Evolutionary conservation across 2,329 filamentous ascomycete genomes (phyloP), one percentile per base, ranked within the genome.

Genomic region (Teratosphaeriaceae sp.): DNA sequence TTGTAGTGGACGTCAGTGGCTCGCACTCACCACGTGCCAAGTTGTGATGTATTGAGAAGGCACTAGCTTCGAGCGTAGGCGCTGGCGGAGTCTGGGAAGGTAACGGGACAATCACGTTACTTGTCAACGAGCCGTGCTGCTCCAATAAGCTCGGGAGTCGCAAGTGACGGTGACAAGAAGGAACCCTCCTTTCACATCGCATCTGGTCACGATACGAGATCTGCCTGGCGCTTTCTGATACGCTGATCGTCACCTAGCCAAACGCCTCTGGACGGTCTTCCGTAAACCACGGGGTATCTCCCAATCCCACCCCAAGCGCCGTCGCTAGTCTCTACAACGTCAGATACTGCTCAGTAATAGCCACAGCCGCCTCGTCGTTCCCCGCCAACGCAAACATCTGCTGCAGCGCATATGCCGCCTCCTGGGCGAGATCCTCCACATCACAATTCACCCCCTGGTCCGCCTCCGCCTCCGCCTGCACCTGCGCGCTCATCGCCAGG

Each of bases 381-480:
- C 83, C 85, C 42, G 73, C 74, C 34, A 82, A 65, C 11, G 76
- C 71, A 59, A 83, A 83, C 38, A 88, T 77, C 22, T 70, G 76
- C 63, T 86, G 78, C 51, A 89, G 64, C 22, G 85, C 84, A 64
- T 82, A 82, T n/a, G 85, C 85, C 13, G 85, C 82, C 61, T 90
- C 85, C 6, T 71, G 66, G 6, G 75, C 74, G 52, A 85, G 77
- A 52, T 85, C 76, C 55, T 82, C 78, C 12, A 46, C 38, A 1
- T 65, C 20, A 18, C 38, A n/a, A n/a, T n/a, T n/a, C n/a, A n/a
- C 44, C 27, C 49, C 37, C n/a, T 24, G 15, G 33, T 51, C 50
- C 21, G 34, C 46, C 13, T 38, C 45, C n/a, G 24, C 44, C 30
- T 48, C 57, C 35, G 52, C 46, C 26, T 62, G 63, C n/a, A 76